Evolutionary conservation across 495 filamentous ascomycete species (phyloP), one percentile per base, ranked within the genome.

Genomic region (Tuber indicum): DNA sequence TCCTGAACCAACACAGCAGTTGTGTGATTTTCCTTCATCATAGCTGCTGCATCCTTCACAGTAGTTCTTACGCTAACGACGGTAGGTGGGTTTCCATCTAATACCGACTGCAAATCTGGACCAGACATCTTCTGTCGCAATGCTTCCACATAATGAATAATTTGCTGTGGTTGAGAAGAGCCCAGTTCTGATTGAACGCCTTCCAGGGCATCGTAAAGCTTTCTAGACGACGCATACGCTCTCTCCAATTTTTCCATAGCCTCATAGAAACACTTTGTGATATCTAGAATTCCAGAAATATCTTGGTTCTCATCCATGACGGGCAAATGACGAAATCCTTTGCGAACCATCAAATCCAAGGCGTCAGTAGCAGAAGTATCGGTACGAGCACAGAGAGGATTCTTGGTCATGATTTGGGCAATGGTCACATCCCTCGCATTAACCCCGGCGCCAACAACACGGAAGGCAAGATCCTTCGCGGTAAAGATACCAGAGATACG

Each of bases 231-330:
- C 83, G 92, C 92, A 85, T 99, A 99, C 32, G 96, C 96, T 71
- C 96, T 91, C 85, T 99, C 96, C 76, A 99, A 85, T 86, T 99
- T 99, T 87, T 99, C 96, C 96, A 99, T 99, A 66, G 96, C 96
- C 86, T 99, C 96, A 84, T 99, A 99, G 86, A 99, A 99, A 86
- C 96, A 99, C 86, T 98, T 99, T 43, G 96, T 99, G 83, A 99
- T 99, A 87, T 99, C 96, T 70, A 99, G 88, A 78, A 99, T 94
- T 86, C 96, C 96, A 26, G 95, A 97, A 75, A 99, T 99, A 83
- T 99, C 94, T 84, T 98, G 95, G 85, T 98, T 97, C 87, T 99
- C 96, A 84, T 99, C 96, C 96, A 99, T 99, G 70, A 99, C 96
- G 3, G 96, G 96, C 78, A 99, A 85, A 89, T 99, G 96, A 81